Evolutionary conservation across 257 asterid species (phyloP), one percentile per base, ranked within the genome.

Genomic region (Sherardia arvensis): DNA sequence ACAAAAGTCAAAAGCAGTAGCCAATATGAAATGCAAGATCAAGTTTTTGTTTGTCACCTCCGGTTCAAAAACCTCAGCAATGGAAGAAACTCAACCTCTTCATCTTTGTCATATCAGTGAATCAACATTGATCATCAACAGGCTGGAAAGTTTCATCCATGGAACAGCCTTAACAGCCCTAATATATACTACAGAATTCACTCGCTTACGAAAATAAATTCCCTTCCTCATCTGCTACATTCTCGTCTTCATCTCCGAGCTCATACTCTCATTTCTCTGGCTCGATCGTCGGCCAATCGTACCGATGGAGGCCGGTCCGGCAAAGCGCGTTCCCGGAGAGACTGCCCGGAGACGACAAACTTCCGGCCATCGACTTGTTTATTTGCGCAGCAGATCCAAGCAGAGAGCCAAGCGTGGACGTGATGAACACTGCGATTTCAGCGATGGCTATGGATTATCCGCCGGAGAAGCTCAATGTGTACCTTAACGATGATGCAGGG

Each of bases 371-470:
- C 1, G 95, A 87, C 5, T 87, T 87, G 45, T 77, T 82, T 26
- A 59, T 87, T 1, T 87, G 85, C 77, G 84, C 92, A 0, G 84
- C 90, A 0, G 91, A 87, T 53, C 82, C 87, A 0, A 26, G 25
- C 4, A 83, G 79, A 49, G 95, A 87, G 70, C 95, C 95, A 0
- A 62, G 71, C 10, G 36, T 81, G 36, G 77, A 56, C 0, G 90
- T 87, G 18, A 81, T 87, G 95, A 87, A 87, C 76, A 87, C 93
- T 14, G 83, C 85, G 15, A 27, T 87, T 30, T 87, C 95, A 7
- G 90, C 88, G 5, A 62, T 85, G 90, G 86, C 88, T n/a, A n/a
- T n/a, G n/a, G n/a, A n/a, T n/a, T n/a, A n/a, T n/a, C n/a, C n/a
- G n/a, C n/a, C n/a, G n/a, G 70, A 76, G 0, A 87, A 85, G 79